These are phyloP conservation scores for Planoprotostelium fungivorum DNA, from an alignment of 78 protist species.

Conservation along the genomic window DNA sequence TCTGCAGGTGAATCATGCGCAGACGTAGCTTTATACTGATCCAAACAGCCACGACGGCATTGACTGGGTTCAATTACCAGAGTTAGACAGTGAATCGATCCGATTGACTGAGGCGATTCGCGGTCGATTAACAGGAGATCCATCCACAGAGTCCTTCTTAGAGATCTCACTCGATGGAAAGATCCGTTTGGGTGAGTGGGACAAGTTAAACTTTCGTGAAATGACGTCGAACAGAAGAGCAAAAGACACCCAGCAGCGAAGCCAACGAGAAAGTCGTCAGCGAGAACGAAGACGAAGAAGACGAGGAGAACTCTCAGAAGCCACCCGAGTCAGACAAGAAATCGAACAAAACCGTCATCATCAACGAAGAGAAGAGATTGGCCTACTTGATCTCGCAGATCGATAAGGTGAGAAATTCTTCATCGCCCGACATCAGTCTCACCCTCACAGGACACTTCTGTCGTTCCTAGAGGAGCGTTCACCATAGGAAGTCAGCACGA, in stretches of 20 bases:
- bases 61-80: background rate
- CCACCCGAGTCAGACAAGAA: background rate
- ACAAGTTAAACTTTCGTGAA: background rate
- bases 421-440: background rate
- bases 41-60: background rate
- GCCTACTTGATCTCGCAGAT: background rate
- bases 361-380: background rate
- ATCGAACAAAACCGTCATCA: background rate
- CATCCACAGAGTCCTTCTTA: background rate
- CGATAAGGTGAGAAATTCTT: background rate
- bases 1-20: background rate
- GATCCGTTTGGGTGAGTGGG: background rate
- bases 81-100: background rate
- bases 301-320: background rate
- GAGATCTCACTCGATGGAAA: background rate
- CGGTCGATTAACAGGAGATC: background rate
- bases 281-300: background rate
- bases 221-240: background rate
- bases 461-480: background rate
- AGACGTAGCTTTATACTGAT: background rate
- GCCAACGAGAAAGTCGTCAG: background rate
- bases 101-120: background rate
- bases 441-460: background rate
- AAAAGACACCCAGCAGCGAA: too few relatives aligned
- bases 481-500: background rate